A percentile compares a stretch with the other conserved stretches of the same genome.
phyloP scores from a whole-genome alignment of 192 early-diverging fungal species.

The Podila epigama region DNA sequence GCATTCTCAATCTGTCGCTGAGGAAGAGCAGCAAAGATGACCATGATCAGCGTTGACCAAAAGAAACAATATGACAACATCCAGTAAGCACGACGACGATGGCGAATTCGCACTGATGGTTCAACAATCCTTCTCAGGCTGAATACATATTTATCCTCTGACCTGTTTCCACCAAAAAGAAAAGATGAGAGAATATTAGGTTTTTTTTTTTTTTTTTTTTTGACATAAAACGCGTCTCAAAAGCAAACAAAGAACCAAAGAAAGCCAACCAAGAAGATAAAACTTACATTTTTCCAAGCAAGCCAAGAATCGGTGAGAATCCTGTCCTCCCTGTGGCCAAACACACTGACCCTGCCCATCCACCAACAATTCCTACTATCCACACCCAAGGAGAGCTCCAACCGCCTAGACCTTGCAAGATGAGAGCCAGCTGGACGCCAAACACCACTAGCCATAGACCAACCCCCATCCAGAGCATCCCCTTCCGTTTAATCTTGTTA shows the following conservation, averaged over 20 bases:
- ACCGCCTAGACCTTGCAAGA: conserved; percentile 20
- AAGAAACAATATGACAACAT: conserved; percentile 38
- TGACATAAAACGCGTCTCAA: too few species aligned
- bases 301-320: conserved; percentile 31
- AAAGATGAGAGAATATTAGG: not conserved
- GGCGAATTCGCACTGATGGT: conserved; percentile 31
- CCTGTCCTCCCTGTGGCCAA: conserved; percentile 19
- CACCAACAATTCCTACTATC: conserved; percentile 27
- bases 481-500: conserved; percentile 9
- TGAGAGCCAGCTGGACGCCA: conserved; percentile 9
- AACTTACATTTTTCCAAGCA: conserved; percentile 32
- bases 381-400: conserved; percentile 42
- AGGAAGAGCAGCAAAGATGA: conserved; percentile 42
- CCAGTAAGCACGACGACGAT: conserved; percentile 22
- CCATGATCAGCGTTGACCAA: conserved; percentile 36
- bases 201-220: not conserved
- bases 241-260: not conserved
- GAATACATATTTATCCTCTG: conserved; percentile 36
- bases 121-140: conserved; percentile 21
- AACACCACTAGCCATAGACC: conserved; percentile 13
- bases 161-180: conserved; percentile 12
- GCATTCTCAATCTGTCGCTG: not conserved
- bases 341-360: conserved; percentile 25
- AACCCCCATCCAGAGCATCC: conserved; percentile 31
- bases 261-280: not conserved